Conservation (phyloP, 495 filamentous ascomycete species). For the Amorphotheca resinae region DNA sequence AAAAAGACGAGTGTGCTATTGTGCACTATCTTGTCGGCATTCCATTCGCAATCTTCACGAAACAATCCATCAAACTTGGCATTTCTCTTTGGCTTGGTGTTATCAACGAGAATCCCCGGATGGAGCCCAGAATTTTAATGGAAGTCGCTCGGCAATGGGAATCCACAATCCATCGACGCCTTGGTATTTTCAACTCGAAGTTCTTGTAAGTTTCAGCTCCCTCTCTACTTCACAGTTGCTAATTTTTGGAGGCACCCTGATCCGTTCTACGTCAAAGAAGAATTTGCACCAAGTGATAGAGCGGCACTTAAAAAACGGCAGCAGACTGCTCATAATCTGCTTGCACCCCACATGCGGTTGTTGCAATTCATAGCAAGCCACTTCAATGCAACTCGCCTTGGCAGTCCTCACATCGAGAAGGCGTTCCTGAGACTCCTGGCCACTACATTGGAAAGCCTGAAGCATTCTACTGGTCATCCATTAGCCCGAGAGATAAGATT, state of each 20-base stretch:
- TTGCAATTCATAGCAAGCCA: slow-evolving; percentile 86
- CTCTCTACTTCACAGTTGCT: slow-evolving; percentile 15
- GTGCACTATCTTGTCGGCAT: slow-evolving; percentile 78
- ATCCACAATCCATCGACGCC: slow-evolving; percentile 53
- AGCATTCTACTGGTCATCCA: slow-evolving; percentile 61
- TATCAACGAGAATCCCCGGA: slow-evolving; percentile 86
- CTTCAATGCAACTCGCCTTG: slow-evolving; percentile 78
- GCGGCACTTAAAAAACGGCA: slow-evolving; percentile 59
- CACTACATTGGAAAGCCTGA: slow-evolving; percentile 59
- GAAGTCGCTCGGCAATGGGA: slow-evolving; percentile 87
- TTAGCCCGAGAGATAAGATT: slow-evolving; percentile 84
- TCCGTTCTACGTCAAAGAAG: slow-evolving; percentile 80
- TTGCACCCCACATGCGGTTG: slow-evolving; percentile 75
- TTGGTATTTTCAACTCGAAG: slow-evolving; percentile 67
- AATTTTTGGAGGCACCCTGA: slow-evolving; percentile 50
- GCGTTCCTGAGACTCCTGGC: slow-evolving; percentile 69
- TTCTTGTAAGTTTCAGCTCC: slow-evolving; percentile 33
- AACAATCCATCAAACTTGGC: slow-evolving; percentile 88
- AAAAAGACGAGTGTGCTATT: slow-evolving; percentile 59
- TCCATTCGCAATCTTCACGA: slow-evolving; percentile 84
- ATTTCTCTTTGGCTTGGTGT: slow-evolving; percentile 93
- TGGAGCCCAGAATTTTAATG: slow-evolving; percentile 70
- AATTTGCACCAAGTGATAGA: slow-evolving; percentile 85
- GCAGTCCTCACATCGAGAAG: slow-evolving; percentile 64
- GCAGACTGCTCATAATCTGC: slow-evolving; percentile 60